phyloP scores from a whole-genome alignment of 2,329 filamentous ascomycete species.

The Penicillium sp. region DNA sequence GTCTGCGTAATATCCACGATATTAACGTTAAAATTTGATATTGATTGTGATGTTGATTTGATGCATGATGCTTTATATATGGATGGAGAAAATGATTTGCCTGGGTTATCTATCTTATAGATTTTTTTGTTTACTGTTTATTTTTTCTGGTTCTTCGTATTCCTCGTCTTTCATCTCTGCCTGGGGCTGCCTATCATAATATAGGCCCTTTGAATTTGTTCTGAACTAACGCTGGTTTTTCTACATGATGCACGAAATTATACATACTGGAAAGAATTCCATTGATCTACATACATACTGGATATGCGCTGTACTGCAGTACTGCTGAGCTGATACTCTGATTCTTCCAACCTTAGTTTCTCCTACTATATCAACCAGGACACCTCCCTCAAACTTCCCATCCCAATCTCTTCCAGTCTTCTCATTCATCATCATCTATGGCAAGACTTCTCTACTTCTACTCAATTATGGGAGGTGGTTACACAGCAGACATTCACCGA shows the following conservation, averaged over 20 bases:
- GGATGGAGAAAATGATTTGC: slow-evolving; percentile 9
- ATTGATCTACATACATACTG: not conserved
- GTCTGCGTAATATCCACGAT: slow-evolving; percentile 27
- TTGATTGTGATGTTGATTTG: slow-evolving; percentile 9
- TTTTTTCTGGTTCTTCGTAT: slow-evolving; percentile 13
- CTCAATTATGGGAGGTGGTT: too few species aligned
- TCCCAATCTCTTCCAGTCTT: not conserved
- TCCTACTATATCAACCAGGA: not conserved
- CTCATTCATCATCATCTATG: too few species aligned
- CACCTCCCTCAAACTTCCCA: not conserved
- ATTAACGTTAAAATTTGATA: slow-evolving; percentile 4
- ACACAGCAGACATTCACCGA: too few species aligned
- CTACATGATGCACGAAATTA: slow-evolving; percentile 1
- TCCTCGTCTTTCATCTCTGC: not conserved
- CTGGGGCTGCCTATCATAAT: not conserved
- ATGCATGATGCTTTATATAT: slow-evolving; percentile 12
- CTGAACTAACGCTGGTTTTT: slow-evolving; percentile 18
- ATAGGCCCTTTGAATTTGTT: slow-evolving; percentile 9
- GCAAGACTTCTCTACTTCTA: too few species aligned
- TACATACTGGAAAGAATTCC: not conserved
- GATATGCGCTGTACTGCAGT: not conserved
- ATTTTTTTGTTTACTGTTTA: slow-evolving; percentile 3
- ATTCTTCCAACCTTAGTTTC: not conserved
- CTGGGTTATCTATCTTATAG: slow-evolving; percentile 10
- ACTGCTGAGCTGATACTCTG: not conserved